Base-by-base conservation (phyloP, 2,329 filamentous ascomycete genomes). In the Hypoxylon sp. region DNA sequence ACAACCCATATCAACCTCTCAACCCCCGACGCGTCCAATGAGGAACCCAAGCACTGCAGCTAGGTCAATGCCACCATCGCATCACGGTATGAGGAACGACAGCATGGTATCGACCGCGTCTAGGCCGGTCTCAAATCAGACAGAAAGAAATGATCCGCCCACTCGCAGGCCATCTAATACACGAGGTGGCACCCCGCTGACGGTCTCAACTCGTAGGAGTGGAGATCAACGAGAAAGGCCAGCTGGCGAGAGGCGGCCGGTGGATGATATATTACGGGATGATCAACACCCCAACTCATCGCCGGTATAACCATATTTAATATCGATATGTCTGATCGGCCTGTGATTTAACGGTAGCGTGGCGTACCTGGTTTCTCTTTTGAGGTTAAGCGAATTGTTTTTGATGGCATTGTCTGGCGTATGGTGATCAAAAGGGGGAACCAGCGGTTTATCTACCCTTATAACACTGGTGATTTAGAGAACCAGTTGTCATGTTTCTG, bases 261-360 rank as follows among this genome's bases (percentile, higher is more conserved):
- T 61, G 15, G 65, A 66, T 45, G 60, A 65, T 37, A 44, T 64
- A 12, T 37, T 63, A 27, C 37, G 30, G 31, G 56, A 57, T 41
- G 50, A 53, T 25, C 32, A 37, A 30, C 29, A 40, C 29, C 36
- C 42, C 26, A 36, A 36, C 15, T 48, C 44, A 29, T 47, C 40
- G 21, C 51, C 49, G 12, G 47, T 29, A n/a, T 53, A 53, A 36
- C 26, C 12, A 17, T 32, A 12, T 29, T 15, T 43, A 30, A 23
- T 34, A 36, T 30, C 17, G 13, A 31, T 30, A 34, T 30, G 36
- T 45, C 31, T 26, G 30, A 43, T 42, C 31, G 37, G 36, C 26
- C 43, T 57, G 32, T 38, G 32, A 26, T 51, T 21, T 47, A 48
- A 43, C 31, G 31, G 26, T 16, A 55, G 55, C 57, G 55, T 20